Evolutionary conservation across 352 stramenopile species (phyloP), one percentile per base, ranked within the genome.

Genomic region (Saprolegnia diclina): DNA sequence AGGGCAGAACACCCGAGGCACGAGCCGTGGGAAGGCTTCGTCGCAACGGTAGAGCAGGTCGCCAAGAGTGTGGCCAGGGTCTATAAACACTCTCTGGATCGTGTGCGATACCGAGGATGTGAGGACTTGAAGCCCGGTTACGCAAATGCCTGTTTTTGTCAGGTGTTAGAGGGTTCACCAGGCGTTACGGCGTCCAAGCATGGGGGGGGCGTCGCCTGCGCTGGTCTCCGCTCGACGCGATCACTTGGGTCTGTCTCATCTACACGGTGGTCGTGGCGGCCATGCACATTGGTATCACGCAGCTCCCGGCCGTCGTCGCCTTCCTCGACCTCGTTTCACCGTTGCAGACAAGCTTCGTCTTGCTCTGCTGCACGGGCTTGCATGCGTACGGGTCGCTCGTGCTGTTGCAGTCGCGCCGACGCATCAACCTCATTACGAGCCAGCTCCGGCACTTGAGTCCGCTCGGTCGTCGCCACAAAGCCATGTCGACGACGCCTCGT

Each of bases 211-310:
- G 46, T 56, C 21, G 52, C 22, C 32, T 57, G 52, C 52, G 16
- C 32, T 57, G 52, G 52, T 14, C 7, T 16, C 7, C 52, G 14
- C 46, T 66, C 7, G 59, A 66, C n/a, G 10, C 55, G 7, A 66
- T 66, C 46, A 22, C 59, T 16, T 46, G 10, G 7, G 24, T 66
- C 7, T 66, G 37, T 13, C 19, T 50, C 24, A 5, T 66, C 19
- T 66, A 66, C 29, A 40, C 24, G n/a, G n/a, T 44, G 9, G 14
- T 55, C 35, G 38, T 66, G 22, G 18, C 26, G n/a, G n/a, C 22
- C 46, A 56, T 66, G 22, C 59, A 66, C 29, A 16, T 66, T 4
- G 59, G 44, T 6, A 22, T 66, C 21, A 52, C 46, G n/a, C n/a
- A 52, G n/a, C 32, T 66, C 11, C 59, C 59, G 13, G 35, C 38